A percentile compares a stretch with the other conserved stretches of the same genome.
Evolutionary conservation across 2,329 filamentous ascomycete genomes (phyloP).

Genomic region (Pseudogymnoascus sp.): DNA sequence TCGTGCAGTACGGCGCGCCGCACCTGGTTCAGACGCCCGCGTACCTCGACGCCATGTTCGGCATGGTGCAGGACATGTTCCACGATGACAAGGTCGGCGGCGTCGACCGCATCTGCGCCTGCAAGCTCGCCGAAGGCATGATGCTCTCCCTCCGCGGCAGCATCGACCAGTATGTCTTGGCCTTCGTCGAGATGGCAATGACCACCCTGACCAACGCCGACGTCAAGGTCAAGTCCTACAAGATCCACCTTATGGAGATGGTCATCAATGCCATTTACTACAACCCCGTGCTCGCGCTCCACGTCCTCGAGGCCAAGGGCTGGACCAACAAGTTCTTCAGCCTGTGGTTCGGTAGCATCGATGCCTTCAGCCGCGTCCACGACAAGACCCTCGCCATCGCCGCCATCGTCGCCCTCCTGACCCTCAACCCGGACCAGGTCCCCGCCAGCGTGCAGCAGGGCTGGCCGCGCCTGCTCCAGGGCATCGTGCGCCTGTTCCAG

Average conservation of each 20-base stretch:
- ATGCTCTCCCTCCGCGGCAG: constrained; percentile 90
- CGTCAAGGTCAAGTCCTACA: constrained; percentile 83
- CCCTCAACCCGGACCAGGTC: constrained; percentile 70
- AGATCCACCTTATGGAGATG: constrained; percentile 97
- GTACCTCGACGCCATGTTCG: constrained; percentile 80
- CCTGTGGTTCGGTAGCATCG: constrained; percentile 94
- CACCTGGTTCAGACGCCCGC: constrained; percentile 74
- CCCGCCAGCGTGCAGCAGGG: constrained; percentile 89
- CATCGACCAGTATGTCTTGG: constrained; percentile 79
- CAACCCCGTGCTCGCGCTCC: constrained; percentile 77
- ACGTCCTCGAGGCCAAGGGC: constrained; percentile 78
- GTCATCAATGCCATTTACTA: constrained; percentile 98
- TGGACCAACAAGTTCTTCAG: constrained; percentile 99
- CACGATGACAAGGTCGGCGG: constrained; percentile 84
- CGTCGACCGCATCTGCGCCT: constrained; percentile 91
- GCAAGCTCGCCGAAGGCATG: constrained; percentile 93
- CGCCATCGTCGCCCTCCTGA: constrained; percentile 79
- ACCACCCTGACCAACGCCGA: constrained; percentile 65
- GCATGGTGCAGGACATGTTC: constrained; percentile 96
- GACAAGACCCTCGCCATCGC: constrained; percentile 98
- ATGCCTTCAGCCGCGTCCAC: constrained; percentile 85
- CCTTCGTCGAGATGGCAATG: constrained; percentile 87
- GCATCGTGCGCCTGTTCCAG: constrained; percentile 85
- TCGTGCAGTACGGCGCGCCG: constrained; percentile 82
- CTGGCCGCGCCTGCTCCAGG: constrained; percentile 85